These are phyloP conservation scores for Grammothele lineata DNA, from an alignment of 768 basidiomycete genomes.

Conservation along the genomic window DNA sequence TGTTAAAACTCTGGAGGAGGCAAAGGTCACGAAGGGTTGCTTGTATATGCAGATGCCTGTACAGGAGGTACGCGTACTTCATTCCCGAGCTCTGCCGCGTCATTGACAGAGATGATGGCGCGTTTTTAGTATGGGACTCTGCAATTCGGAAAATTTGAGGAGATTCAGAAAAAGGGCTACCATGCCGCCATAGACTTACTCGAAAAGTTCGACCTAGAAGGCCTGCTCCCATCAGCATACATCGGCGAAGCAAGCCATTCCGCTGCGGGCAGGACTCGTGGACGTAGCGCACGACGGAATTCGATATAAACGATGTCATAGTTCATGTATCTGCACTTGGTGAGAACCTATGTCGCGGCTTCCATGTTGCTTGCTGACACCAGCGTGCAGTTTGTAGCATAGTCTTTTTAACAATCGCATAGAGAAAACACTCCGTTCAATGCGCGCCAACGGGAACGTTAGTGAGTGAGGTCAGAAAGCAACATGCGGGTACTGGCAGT, in stretches of 20 bases:
- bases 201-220: constrained; percentile 77
- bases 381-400: constrained; percentile 2
- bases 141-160: constrained; percentile 85
- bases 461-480: no score
- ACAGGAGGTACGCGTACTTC: constrained; percentile 62
- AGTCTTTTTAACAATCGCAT: no score
- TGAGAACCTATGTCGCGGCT: no score
- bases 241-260: constrained; percentile 54
- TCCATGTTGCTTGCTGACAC: no score
- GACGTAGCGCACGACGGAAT: constrained; percentile 73
- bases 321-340: no score
- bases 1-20: constrained; percentile 91
- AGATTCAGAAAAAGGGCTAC: constrained; percentile 83
- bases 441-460: no score
- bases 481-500: no score
- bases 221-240: constrained; percentile 70
- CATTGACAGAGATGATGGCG: no score
- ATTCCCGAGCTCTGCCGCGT: neutral
- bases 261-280: constrained; percentile 55
- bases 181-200: constrained; percentile 66
- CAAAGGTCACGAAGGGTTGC: constrained; percentile 85
- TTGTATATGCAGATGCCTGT: constrained; percentile 95
- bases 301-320: constrained; percentile 47
- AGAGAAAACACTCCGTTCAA: no score
- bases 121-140: constrained; percentile 78